Evolutionary conservation across 345 rosid species (phyloP).

Genomic region (Dimocarpus longan): DNA sequence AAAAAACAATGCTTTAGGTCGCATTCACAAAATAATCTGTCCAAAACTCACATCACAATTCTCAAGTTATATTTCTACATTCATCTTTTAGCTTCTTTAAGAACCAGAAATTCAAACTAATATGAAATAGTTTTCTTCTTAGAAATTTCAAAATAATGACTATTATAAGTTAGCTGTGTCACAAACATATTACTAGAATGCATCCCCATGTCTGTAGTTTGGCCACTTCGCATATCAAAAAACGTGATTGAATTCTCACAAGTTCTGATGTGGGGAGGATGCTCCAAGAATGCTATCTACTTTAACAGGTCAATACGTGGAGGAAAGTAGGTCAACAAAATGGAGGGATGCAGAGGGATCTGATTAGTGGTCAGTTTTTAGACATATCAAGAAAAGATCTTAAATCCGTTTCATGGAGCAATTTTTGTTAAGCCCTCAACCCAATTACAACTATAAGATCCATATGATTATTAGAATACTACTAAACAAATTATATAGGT

Average conservation of each 20-base stretch:
- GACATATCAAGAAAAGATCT: background rate
- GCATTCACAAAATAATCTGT: background rate
- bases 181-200: background rate
- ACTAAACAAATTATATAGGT: background rate
- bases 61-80: background rate
- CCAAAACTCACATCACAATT: background rate
- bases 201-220: background rate
- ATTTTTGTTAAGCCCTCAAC: background rate
- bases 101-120: background rate
- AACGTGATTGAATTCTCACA: background rate
- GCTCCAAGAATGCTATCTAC: background rate
- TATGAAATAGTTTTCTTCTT: background rate
- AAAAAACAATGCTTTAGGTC: background rate
- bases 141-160: too few species aligned
- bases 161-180: background rate
- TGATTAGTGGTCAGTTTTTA: background rate
- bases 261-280: background rate
- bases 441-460: background rate
- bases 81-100: background rate
- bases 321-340: background rate
- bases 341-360: background rate
- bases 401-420: background rate
- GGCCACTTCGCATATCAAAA: background rate
- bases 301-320: background rate
- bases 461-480: background rate